These are phyloP conservation scores for Sporobolomyces phaffii DNA, from an alignment of 768 basidiomycete species.

Conservation along the genomic window DNA sequence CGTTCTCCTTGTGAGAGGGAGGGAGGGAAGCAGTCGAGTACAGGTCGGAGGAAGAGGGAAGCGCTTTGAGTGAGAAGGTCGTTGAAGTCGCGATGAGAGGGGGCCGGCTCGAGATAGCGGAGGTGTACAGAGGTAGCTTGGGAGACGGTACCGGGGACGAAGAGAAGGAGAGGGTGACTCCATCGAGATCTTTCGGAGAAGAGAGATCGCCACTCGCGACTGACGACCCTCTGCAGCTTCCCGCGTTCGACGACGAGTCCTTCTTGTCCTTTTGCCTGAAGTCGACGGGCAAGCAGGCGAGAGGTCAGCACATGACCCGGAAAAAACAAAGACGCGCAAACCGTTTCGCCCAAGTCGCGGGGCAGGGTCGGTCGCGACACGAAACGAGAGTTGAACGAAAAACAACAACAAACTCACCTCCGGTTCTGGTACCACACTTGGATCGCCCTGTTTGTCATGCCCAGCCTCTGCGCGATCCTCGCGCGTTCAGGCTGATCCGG, in stretches of 20 bases:
- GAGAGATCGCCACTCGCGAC: slow-evolving; percentile 18
- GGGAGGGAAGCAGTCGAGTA: not conserved
- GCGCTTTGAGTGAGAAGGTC: not conserved
- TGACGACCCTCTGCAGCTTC: slow-evolving; percentile 10
- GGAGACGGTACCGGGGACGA: slow-evolving; percentile 21
- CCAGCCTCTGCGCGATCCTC: slow-evolving; percentile 45
- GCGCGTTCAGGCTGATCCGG: slow-evolving; percentile 46
- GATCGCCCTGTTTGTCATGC: slow-evolving; percentile 49
- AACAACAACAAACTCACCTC: slow-evolving; percentile 10
- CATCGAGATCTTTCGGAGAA: slow-evolving; percentile 28
- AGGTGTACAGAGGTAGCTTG: not conserved
- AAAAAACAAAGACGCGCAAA: not conserved
- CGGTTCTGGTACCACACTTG: slow-evolving; percentile 47
- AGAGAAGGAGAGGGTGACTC: slow-evolving; percentile 27
- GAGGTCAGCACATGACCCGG: not conserved
- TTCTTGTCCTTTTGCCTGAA: slow-evolving; percentile 39
- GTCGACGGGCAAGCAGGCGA: not conserved
- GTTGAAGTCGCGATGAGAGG: not conserved
- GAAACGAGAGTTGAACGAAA: not conserved
- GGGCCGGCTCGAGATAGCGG: not conserved
- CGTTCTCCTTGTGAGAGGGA: slow-evolving; percentile 15
- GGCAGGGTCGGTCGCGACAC: slow-evolving; percentile 16
- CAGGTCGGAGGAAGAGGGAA: not conserved
- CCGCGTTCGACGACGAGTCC: slow-evolving; percentile 16
- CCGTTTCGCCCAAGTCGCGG: not conserved